A percentile compares a stretch with the other conserved stretches of the same genome.
phyloP scores from a whole-genome alignment of 257 asterid genomes.

The Solanum etuberosum region DNA sequence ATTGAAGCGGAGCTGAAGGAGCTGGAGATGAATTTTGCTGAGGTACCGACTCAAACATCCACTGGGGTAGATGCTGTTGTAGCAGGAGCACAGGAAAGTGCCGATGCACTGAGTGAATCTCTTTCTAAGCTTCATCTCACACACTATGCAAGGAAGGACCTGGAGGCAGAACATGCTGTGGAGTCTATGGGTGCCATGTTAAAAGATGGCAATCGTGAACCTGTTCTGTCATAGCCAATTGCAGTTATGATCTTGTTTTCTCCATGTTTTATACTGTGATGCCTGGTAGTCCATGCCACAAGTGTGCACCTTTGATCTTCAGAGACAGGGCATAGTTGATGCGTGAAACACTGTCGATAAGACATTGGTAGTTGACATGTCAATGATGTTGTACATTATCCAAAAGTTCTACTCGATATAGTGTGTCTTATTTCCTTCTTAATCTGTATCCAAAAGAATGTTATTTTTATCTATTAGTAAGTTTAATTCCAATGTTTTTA shows the following conservation, averaged over 20 bases:
- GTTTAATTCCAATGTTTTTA: no score
- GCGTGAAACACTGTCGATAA: not conserved
- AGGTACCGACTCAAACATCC: conserved; percentile 14
- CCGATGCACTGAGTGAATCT: conserved; percentile 38
- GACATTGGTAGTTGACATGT: not conserved
- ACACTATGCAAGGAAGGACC: conserved; percentile 8
- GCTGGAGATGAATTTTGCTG: conserved; percentile 39
- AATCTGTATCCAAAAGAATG: not conserved
- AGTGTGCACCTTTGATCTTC: not conserved
- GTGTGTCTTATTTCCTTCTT: not conserved
- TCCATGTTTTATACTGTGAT: not conserved
- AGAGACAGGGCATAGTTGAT: not conserved
- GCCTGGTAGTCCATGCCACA: not conserved
- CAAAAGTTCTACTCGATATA: not conserved
- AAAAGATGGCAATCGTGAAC: conserved; percentile 23
- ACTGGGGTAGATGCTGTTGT: not conserved
- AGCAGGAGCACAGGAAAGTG: conserved; percentile 15
- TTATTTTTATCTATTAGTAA: not conserved
- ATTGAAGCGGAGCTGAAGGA: conserved; percentile 53
- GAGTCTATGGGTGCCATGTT: conserved; percentile 1
- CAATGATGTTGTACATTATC: not conserved
- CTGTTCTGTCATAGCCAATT: conserved; percentile 15
- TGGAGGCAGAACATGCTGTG: conserved; percentile 3
- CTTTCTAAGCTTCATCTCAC: conserved; percentile 39
- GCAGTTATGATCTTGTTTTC: not conserved